phyloP scores from a whole-genome alignment of 495 filamentous ascomycete species.

The Hyaloscypha finlandica region DNA sequence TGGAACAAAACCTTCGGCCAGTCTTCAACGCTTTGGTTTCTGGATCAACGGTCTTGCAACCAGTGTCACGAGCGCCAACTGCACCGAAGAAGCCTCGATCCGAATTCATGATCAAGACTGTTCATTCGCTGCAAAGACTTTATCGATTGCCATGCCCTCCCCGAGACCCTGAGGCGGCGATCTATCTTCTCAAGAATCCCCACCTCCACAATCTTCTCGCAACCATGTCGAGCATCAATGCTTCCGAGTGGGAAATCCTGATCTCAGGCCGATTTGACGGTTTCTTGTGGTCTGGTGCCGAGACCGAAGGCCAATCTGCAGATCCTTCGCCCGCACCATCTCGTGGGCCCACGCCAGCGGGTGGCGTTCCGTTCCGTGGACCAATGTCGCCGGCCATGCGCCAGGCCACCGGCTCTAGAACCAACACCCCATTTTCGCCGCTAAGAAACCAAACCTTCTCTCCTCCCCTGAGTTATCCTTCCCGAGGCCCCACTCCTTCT shows the following conservation, averaged over 20 bases:
- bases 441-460: constrained; percentile 38
- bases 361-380: constrained; percentile 31
- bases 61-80: constrained; percentile 55
- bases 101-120: constrained; percentile 68
- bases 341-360: constrained; percentile 52
- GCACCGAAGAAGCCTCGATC: constrained; percentile 59
- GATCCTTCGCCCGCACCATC: constrained; percentile 46
- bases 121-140: constrained; percentile 77
- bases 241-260: constrained; percentile 94
- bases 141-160: constrained; percentile 73
- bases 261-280: constrained; percentile 96
- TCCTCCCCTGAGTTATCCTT: constrained; percentile 36
- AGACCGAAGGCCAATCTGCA: constrained; percentile 50
- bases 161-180: constrained; percentile 80
- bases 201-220: constrained; percentile 80
- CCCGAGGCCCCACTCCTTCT: constrained; percentile 45
- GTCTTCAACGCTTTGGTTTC: constrained; percentile 77
- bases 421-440: constrained; percentile 32
- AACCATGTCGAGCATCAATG: constrained; percentile 82
- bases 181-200: constrained; percentile 86
- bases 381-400: constrained; percentile 29
- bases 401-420: constrained; percentile 24
- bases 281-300: constrained; percentile 93
- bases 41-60: constrained; percentile 60
- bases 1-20: constrained; percentile 71